Base-by-base conservation (phyloP, 164 flowering plant species). In the Tetracentron sinense region DNA sequence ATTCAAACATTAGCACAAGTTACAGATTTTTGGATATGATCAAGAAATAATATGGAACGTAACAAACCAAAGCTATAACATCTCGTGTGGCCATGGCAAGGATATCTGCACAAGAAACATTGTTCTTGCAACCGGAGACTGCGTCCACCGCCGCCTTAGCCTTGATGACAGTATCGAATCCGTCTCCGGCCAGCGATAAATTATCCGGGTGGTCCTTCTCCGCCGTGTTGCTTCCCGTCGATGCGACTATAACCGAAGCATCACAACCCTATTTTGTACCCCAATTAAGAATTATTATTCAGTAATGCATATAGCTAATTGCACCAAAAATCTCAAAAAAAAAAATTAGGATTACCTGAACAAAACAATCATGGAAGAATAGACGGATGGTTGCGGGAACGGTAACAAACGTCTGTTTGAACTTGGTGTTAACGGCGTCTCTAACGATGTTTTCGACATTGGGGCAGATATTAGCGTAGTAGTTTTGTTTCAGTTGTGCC, bases 31-130 rank as follows among this genome's bases (percentile, higher is more conserved):
- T 52, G 3, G 4, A 57, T 31, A 30, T 27, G 21, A 48, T 4
- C 14, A 42, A 4, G 1, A 6, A 4, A 19, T 26, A 26, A 14
- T 27, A 17, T 46, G 48, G 35, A 58, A 22, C 4, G 27, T 28
- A 42, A 60, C 80, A 3, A 15, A 87, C 94, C 83, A 81, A 58
- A 7, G 67, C 78, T 57, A 90, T 55, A 26, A 80, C 90, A 62
- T 90, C 97, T 42, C 97, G 74, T 16, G 92, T 79, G 4, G 98
- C 96, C 74, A 92, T 65, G 66, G 96, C 78, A 6, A 92, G 87
- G 56, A 92, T 90, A 63, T 92, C 98, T 21, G 98, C 97, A 60
- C 98, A 92, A 19, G 98, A 92, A 42, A 92, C 97, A 67, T 74
- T 88, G 65, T 88, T 87, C n/a, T 29, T 70, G 82, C 98, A 90